Conservation (phyloP, 441 rosid genomes). For the Jatropha podagrica region DNA sequence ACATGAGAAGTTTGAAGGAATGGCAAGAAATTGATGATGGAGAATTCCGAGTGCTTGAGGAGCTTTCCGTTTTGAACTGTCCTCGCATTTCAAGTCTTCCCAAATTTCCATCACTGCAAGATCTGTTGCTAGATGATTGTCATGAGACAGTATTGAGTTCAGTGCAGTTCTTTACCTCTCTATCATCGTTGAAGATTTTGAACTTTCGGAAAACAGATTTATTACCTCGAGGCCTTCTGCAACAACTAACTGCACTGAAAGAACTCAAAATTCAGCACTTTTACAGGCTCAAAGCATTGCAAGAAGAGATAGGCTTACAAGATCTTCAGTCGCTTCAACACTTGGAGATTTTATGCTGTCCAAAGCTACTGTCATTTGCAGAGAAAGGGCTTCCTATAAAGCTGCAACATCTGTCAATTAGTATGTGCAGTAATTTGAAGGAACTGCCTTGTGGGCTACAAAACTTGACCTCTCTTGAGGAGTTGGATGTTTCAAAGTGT, state of each 20-base stretch:
- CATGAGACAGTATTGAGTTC: slow-evolving; percentile 15
- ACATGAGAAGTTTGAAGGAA: slow-evolving; percentile 28
- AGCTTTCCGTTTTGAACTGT: slow-evolving; percentile 19
- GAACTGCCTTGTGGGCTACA: slow-evolving; percentile 19
- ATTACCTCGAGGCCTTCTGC: slow-evolving; percentile 18
- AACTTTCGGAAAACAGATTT: slow-evolving; percentile 16
- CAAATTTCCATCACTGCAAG: slow-evolving; percentile 18
- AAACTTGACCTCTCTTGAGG: slow-evolving; percentile 13
- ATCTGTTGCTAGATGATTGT: slow-evolving; percentile 18
- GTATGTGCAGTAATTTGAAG: slow-evolving; percentile 22
- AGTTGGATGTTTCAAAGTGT: slow-evolving; percentile 18
- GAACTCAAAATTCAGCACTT: slow-evolving; percentile 21
- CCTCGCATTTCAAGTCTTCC: slow-evolving; percentile 16
- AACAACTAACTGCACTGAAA: slow-evolving; percentile 13
- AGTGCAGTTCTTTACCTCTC: slow-evolving; percentile 19
- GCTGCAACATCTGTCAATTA: slow-evolving; percentile 22
- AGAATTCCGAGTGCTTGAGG: slow-evolving; percentile 18
- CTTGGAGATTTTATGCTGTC: slow-evolving; percentile 24
- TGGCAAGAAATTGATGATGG: slow-evolving; percentile 29
- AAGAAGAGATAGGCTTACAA: slow-evolving; percentile 19
- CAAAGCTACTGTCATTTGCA: slow-evolving; percentile 19
- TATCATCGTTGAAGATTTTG: slow-evolving; percentile 18
- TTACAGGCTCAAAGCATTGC: slow-evolving; percentile 16
- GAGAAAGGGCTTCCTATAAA: slow-evolving; percentile 16
- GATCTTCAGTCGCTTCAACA: slow-evolving; percentile 18